phyloP scores from a whole-genome alignment of 2,329 filamentous ascomycete genomes.

The Didymella glomerata region DNA sequence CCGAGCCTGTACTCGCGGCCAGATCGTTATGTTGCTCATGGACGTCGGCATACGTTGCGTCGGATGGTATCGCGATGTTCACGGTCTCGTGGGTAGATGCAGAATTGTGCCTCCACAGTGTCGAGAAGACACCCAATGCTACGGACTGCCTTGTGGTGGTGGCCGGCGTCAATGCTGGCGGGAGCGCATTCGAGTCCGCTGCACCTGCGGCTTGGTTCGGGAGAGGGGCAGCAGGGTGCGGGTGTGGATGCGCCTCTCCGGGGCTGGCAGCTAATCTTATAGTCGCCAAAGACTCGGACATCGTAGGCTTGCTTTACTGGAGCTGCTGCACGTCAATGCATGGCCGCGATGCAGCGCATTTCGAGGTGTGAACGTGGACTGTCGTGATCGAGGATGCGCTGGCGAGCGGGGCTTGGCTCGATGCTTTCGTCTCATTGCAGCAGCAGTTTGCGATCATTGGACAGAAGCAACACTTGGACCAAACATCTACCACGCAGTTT shows the following conservation, averaged over 20 bases:
- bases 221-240: conserved; percentile 30
- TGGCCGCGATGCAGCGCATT: conserved; percentile 45
- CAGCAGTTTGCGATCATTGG: conserved; percentile 32
- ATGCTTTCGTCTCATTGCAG: conserved; percentile 30
- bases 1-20: conserved; percentile 43
- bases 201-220: conserved; percentile 30
- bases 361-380: conserved; percentile 46
- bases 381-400: conserved; percentile 48
- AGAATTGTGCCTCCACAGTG: conserved; percentile 40
- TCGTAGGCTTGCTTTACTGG: conserved; percentile 46
- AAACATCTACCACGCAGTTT: conserved; percentile 24
- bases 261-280: conserved; percentile 37
- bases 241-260: conserved; percentile 33
- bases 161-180: conserved; percentile 46
- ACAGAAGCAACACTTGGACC: conserved; percentile 30
- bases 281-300: conserved; percentile 40
- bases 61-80: conserved; percentile 18
- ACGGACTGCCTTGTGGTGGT: conserved; percentile 49
- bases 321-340: conserved; percentile 52
- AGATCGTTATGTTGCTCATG: conserved; percentile 43
- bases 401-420: conserved; percentile 28
- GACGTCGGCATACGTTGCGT: conserved; percentile 35
- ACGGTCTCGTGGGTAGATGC: conserved; percentile 26
- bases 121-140: conserved; percentile 44
- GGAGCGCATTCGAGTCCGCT: conserved; percentile 37